phyloP scores from a whole-genome alignment of 306 rosid genomes.

The Casuarina equisetifolia region DNA sequence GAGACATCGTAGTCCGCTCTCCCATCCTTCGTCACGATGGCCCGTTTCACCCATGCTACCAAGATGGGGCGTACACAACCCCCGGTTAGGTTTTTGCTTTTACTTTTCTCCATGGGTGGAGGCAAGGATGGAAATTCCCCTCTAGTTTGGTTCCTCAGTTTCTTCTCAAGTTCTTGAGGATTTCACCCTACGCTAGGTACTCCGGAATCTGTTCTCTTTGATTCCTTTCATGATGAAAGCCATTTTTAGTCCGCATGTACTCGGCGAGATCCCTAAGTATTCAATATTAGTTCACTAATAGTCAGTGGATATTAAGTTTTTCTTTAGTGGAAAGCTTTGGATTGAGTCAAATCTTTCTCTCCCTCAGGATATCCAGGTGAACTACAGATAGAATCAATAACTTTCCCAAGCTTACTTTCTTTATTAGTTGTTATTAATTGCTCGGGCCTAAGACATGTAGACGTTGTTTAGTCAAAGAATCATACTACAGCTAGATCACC shows the following conservation, averaged over 20 bases:
- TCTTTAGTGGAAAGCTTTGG: neutral
- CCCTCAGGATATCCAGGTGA: neutral
- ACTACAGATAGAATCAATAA: constrained; percentile 1
- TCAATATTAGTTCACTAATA: neutral
- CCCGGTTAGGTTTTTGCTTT: neutral
- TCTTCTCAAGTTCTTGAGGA: neutral
- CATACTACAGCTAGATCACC: neutral
- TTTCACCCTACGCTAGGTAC: neutral
- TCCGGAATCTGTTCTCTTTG: neutral
- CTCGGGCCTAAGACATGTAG: neutral
- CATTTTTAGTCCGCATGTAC: neutral
- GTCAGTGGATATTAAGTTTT: neutral
- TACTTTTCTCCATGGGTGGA: neutral
- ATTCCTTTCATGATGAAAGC: neutral
- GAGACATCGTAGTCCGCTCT: constrained; percentile 31
- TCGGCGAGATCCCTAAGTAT: neutral
- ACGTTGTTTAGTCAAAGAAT: neutral
- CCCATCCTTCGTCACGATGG: constrained; percentile 14
- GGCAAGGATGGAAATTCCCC: neutral
- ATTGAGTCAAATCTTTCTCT: neutral
- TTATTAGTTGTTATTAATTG: neutral
- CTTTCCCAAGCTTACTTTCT: neutral
- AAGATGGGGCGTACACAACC: neutral
- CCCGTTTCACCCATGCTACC: neutral
- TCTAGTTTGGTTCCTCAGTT: neutral